Evolutionary conservation across 805 yeast species (phyloP).

Genomic region (Candida odintsovae): DNA sequence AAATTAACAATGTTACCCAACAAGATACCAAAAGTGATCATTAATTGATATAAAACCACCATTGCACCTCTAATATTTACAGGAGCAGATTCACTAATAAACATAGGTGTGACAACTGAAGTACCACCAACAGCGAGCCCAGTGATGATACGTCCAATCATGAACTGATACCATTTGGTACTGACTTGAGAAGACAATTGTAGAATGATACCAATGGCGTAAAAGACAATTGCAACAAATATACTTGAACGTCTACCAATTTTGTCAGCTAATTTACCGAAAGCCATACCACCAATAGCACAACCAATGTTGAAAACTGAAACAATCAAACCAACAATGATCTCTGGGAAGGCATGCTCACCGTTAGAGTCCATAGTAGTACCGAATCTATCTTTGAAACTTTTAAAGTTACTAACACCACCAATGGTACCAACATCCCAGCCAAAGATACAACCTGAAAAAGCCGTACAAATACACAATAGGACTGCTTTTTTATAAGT

Average conservation of each 20-base stretch:
- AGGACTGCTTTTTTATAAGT: not conserved
- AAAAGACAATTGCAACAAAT: slow-evolving; percentile 46
- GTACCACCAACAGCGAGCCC: slow-evolving; percentile 77
- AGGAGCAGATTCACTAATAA: slow-evolving; percentile 66
- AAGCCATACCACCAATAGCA: slow-evolving; percentile 59
- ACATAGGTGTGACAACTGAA: slow-evolving; percentile 71
- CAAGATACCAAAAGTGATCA: slow-evolving; percentile 67
- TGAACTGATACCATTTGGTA: slow-evolving; percentile 53
- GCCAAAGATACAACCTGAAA: slow-evolving; percentile 69
- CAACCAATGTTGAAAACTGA: slow-evolving; percentile 63
- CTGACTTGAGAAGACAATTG: slow-evolving; percentile 44
- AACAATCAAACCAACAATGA: slow-evolving; percentile 47
- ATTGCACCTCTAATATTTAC: slow-evolving; percentile 66
- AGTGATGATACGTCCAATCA: slow-evolving; percentile 58
- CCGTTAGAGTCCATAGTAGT: slow-evolving; percentile 31
- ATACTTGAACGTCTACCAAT: slow-evolving; percentile 58
- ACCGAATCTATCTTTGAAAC: slow-evolving; percentile 51
- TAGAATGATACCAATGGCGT: slow-evolving; percentile 54
- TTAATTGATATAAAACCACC: slow-evolving; percentile 64
- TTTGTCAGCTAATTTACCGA: slow-evolving; percentile 52
- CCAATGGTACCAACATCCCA: slow-evolving; percentile 78
- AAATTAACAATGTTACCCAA: slow-evolving; percentile 63
- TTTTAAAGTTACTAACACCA: slow-evolving; percentile 62
- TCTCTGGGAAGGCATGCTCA: slow-evolving; percentile 34
- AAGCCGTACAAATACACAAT: slow-evolving; percentile 42